Base-by-base conservation (phyloP, 345 rosid genomes). In the Acer yangbiense region DNA sequence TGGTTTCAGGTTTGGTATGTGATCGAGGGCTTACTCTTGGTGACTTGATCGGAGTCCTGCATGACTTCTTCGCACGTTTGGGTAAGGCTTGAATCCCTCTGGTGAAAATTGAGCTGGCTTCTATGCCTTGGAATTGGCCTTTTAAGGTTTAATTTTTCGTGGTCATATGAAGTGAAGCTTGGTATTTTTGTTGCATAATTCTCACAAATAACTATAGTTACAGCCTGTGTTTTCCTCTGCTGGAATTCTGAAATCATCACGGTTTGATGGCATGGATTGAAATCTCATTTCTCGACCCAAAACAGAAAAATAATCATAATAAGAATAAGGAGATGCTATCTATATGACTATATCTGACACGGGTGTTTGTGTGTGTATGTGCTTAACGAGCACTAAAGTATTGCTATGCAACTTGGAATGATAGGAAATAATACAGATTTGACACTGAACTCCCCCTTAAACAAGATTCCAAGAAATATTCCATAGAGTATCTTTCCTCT, bases 11-110 rank as follows among this genome's bases (percentile, higher is more conserved):
- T 85, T 81, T 96, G 50, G 85, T 96, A 13, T 96, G 99, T 82
- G 97, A 96, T 62, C 86, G 91, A 35, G 98, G 99, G 58, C 99
- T 96, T 77, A 91, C 98, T 44, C 88, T 96, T 77, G 93, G 97
- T 75, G 94, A 96, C 79, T 89, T 96, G 82, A 94, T 94, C 67
- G 97, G 99, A 79, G 89, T 92, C 63, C 79, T 96, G 64, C 73
- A 94, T 35, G 97, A 92, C 85, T 96, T 96, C 87, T 96, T 96
- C 87, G 85, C 97, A 21, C 89, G 98, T 54, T 81, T 95, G 78
- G 97, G 99, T 94, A 84, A 85, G 75, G 52, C 27, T 50, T 60
- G 61, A 20, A 54, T 3, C 7, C 58, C 13, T 68, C 69, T 44
- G 1, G 65, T 27, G 54, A 68, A 79, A 61, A 68, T 48, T 68